Evolutionary conservation across 2,329 filamentous ascomycete genomes (phyloP), one percentile per base, ranked within the genome.

Genomic region (Aspergillus pseudoviridinutans): DNA sequence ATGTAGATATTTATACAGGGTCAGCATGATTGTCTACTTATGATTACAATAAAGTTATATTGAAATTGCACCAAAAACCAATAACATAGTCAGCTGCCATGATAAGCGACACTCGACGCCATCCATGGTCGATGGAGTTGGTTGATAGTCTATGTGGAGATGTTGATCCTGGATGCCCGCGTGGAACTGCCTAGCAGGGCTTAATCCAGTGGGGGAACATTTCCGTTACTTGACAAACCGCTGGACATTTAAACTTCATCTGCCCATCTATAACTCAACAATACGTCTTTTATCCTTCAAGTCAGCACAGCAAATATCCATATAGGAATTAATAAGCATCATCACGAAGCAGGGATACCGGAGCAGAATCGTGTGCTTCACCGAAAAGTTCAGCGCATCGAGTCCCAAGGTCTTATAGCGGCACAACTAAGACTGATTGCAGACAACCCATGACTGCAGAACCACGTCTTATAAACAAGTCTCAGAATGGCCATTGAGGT

Each of bases 401-500:
- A 38, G 32, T 38, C 32, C 9, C 32, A 7, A 17, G 32, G 32
- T 17, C 32, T 6, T 38, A n/a, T 35, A 5, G 6, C 14, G 6
- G 2, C 1, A 17, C 32, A 17, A 38, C 32, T 6, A 17, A 38
- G 32, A 6, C 14, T 3, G 14, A 38, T 7, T 17, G 2, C 32
- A 38, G 5, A 35, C 32, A 38, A 38, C 32, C 32, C 6, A n/a
- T 38, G 3, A 35, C 32, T 38, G 32, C 32, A 17, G 17, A n/a
- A 38, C 14, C 32, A 7, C 41, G 28, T 47, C 35, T 41, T 27
- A 32, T 49, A 20, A 20, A 25, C 27, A 50, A 22, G n/a, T 4
- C 4, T n/a, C 52, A 64, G 27, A n/a, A 84, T 83, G 81, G 57
- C 73, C 0, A 80, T 88, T 64, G 68, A 82, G 64, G 80, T 89